Base-by-base conservation (phyloP, 495 filamentous ascomycete genomes). In the Xeromyces bisporus region DNA sequence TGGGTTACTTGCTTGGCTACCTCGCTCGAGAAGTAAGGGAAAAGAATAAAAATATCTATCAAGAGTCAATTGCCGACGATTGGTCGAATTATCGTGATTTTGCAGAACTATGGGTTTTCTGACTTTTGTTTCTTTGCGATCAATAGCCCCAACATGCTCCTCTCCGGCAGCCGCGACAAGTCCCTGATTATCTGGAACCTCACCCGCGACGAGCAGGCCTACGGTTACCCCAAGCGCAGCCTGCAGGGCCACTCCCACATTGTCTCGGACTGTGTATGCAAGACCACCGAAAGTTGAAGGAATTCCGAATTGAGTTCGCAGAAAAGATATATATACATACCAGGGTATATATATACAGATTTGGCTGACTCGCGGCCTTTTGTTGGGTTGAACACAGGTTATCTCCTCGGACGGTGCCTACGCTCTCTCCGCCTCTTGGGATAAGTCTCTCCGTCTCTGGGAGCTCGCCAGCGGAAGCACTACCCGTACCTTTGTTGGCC, bases 371-470 rank as follows among this genome's bases (percentile, higher is more conserved):
- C 42, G 23, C 35, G 43, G 17, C 42, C 38, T 40, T 38, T 32
- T 47, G 39, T 35, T 17, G n/a, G n/a, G n/a, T n/a, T n/a, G n/a
- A n/a, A 12, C 60, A 53, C 55, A 93, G 85, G 86, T 96, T 48
- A 99, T 99, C 73, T 94, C 87, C 59, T 99, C 89, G 42, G 89
- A 99, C 62, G 89, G 89, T 65, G 91, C 89, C 58, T 99, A 99
- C 62, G 89, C 89, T 54, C 82, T 99, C 47, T 96, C 91, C 41
- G 74, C 91, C 40, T 96, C 91, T 15, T 99, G 89, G 89, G 89
- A 99, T 64, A 96, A 93, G 84, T 93, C 87, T 32, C 86, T 99
- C 57, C 89, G 89, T 42, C 80, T 99, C 31, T 99, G 89, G 89
- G 89, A 99, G 71, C 82, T 99, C 36, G 77, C 85, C 41, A 91